Conservation (phyloP, 352 stramenopile genomes). For the Phytopythium oedochilum region DNA sequence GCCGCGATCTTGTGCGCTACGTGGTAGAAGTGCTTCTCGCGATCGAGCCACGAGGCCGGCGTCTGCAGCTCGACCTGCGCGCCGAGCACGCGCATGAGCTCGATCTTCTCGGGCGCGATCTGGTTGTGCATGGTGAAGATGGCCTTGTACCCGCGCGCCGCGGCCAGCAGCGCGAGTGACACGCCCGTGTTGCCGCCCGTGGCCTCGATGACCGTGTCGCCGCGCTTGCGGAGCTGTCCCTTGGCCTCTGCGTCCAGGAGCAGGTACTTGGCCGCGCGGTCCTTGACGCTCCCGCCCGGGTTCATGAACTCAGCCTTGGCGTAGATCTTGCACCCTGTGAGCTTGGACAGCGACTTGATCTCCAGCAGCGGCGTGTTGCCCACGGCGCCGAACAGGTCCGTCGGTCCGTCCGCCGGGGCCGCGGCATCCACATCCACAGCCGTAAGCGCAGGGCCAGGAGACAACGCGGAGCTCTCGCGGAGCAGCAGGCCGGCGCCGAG, state of each 20-base stretch:
- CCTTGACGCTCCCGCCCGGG: constrained; percentile 92
- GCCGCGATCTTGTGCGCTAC: constrained; percentile 47
- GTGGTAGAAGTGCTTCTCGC: constrained; percentile 75
- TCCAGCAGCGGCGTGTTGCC: constrained; percentile 76
- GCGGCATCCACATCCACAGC: neutral
- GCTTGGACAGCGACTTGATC: constrained; percentile 53
- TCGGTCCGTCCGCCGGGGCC: constrained; percentile 21
- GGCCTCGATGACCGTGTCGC: constrained; percentile 66
- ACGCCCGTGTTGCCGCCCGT: constrained; percentile 92
- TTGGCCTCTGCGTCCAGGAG: constrained; percentile 89
- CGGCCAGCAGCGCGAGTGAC: constrained; percentile 86
- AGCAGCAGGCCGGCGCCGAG: constrained; percentile 8
- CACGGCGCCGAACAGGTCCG: constrained; percentile 60
- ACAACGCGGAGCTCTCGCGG: neutral
- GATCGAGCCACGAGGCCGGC: constrained; percentile 57
- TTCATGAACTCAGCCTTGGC: constrained; percentile 87
- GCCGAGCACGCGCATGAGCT: constrained; percentile 77
- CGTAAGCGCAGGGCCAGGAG: neutral
- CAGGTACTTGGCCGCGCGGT: constrained; percentile 91
- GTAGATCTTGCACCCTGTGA: constrained; percentile 74
- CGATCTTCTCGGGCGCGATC: constrained; percentile 69
- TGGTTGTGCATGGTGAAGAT: constrained; percentile 73
- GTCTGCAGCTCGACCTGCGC: constrained; percentile 60
- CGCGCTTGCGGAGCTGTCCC: constrained; percentile 68
- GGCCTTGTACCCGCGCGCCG: constrained; percentile 80